Base-by-base conservation (phyloP, 169 alveolate genomes). In the Cystoisospora suis region DNA sequence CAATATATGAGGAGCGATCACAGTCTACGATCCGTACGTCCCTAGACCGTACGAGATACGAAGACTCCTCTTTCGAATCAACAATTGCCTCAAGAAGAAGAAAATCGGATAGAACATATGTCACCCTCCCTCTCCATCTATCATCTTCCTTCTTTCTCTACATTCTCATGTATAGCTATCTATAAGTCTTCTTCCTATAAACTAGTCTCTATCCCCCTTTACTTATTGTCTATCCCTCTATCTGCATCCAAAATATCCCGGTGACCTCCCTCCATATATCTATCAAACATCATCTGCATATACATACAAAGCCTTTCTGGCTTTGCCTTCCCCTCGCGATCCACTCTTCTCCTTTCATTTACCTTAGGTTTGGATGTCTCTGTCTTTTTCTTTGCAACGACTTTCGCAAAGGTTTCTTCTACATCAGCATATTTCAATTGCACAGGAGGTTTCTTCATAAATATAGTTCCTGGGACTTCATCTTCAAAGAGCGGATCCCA, bases 401-500 rank as follows among this genome's bases (percentile, higher is more conserved):
- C 95, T 75, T 94, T 87, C 46, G 95, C 94, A 88, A 95, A 95
- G 23, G 94, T 86, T 70, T 95, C 96, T 44, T 96, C 96, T 81
- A 94, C 86, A 56, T 95, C 95, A 34, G 96, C 96, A 88, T 87
- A 80, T 65, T 92, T 89, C 44, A 93, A 42, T 45, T 75, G 79
- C 9, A 83, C 46, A 7, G 86, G 91, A n/a, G 88, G 85, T 34
- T 85, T 91, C 85, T 93, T 91, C 87, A 45, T 42, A 69, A 77
- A 96, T 53, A 96, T 90, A 1, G 98, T 96, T 40, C 97, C 98
- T 87, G 94, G 96, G 44, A 94, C 95, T 72, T 96, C 97, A 49
- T 96, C 97, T 69, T 95, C 97, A 87, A 94, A 96, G 86, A 96
- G 94, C 40, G 98, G 97, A 65, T 96, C 98, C 98, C 98, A 96